phyloP scores from a whole-genome alignment of 192 early-diverging fungal genomes.

The Podila verticillata region DNA sequence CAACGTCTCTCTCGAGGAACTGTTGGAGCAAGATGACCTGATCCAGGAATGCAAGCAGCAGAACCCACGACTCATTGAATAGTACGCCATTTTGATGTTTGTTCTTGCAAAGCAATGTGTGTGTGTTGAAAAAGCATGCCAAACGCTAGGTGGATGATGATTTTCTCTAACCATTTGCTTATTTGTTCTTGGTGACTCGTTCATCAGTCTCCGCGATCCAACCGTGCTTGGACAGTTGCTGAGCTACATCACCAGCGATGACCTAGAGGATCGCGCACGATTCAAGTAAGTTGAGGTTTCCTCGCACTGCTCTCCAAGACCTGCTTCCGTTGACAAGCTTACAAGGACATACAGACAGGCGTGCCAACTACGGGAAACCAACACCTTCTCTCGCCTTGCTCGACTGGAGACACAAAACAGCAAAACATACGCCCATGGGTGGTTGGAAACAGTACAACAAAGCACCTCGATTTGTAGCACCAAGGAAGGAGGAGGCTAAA shows the following conservation, averaged over 20 bases:
- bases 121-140: not conserved
- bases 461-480: no score
- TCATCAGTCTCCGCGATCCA: slow-evolving; percentile 77
- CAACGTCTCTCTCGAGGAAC: slow-evolving; percentile 88
- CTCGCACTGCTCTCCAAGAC: not conserved
- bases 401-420: no score
- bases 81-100: slow-evolving; percentile 50
- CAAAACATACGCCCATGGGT: no score
- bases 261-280: slow-evolving; percentile 80
- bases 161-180: slow-evolving; percentile 2
- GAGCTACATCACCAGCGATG: slow-evolving; percentile 84
- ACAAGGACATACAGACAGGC: not conserved
- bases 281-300: slow-evolving; percentile 69
- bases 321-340: not conserved
- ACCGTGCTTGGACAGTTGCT: slow-evolving; percentile 77
- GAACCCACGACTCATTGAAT: slow-evolving; percentile 91
- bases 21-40: slow-evolving; percentile 93
- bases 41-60: slow-evolving; percentile 95
- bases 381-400: no score
- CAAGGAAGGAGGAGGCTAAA: no score
- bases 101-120: not conserved
- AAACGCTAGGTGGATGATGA: not conserved
- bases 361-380: no score
- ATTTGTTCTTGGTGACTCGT: not conserved
- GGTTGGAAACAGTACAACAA: no score